Base-by-base conservation (phyloP, 345 rosid species). In the Erodium maritimum region DNA sequence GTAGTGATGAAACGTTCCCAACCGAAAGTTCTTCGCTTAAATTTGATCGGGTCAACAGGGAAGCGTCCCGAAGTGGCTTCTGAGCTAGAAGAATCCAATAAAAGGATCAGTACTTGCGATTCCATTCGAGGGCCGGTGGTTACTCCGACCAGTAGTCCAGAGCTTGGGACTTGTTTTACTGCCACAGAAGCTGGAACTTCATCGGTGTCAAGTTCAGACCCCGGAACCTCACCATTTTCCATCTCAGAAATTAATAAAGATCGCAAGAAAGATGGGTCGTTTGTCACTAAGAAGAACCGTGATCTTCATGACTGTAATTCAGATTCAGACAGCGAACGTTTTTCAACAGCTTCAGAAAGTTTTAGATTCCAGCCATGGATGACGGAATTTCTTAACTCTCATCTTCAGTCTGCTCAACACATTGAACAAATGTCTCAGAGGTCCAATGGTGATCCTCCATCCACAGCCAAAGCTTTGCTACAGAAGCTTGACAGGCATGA, bases 161-260 rank as follows among this genome's bases (percentile, higher is more conserved):
- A 94, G 82, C 80, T 83, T 14, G 90, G 99, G 64, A 94, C 99
- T 42, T 95, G 97, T 25, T 94, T 94, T 70, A 90, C 97, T 59
- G 73, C 84, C 17, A 94, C 99, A 20, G 99, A 94, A 77, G 95
- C 86, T 1, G 99, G 84, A 56, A 87, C 96, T 46, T 94, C 99
- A 34, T 90, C 97, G n/a, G 90, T 90, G 50, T 90, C 99, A 4
- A 94, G 99, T 71, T 86, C 89, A 51, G 99, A 90, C 76, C 89
- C 71, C 0, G 99, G 97, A 65, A 82, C 99, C 55, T 94, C 99
- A 14, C 99, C 99, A 0, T 90, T 75, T 62, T 79, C 80, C 68
- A 68, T 68, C 29, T 65, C 82, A 46, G 96, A 80, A 62, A 71
- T 60, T 34, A 89, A 76, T 52, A 82, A 76, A 19, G 83, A 79